Conservation (phyloP, 164 flowering plant genomes). For the Macadamia tetraphylla region DNA sequence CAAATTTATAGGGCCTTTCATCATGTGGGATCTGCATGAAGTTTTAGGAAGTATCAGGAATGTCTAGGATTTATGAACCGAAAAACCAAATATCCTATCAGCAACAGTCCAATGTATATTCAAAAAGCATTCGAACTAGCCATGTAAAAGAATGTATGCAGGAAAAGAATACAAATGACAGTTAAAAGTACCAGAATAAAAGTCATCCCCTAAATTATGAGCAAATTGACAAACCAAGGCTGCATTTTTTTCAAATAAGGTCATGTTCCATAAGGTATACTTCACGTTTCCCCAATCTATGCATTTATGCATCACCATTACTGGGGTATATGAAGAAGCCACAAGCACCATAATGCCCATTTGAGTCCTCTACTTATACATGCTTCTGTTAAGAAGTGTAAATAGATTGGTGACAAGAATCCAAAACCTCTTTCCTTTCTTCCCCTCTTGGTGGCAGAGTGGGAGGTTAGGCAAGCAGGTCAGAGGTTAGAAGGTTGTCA, state of each 20-base stretch:
- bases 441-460: no score
- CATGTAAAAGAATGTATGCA: background rate
- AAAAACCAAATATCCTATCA: background rate
- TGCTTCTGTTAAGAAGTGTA: no score
- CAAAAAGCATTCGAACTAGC: background rate
- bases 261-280: no score
- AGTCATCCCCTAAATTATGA: background rate
- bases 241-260: no score
- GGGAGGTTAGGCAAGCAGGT: no score
- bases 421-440: no score
- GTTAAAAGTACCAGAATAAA: background rate
- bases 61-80: background rate
- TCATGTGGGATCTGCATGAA: conserved; percentile 32
- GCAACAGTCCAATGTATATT: background rate
- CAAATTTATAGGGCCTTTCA: conserved; percentile 38
- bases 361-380: no score
- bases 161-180: background rate
- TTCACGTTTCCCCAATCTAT: background rate
- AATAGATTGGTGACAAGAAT: no score
- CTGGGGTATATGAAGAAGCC: background rate
- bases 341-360: background rate
- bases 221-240: background rate
- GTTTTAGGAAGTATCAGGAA: conserved; percentile 5
- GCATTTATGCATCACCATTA: background rate
- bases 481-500: no score